Base-by-base conservation (phyloP, 2,329 filamentous ascomycete genomes). In the Diplocarpon rosae region DNA sequence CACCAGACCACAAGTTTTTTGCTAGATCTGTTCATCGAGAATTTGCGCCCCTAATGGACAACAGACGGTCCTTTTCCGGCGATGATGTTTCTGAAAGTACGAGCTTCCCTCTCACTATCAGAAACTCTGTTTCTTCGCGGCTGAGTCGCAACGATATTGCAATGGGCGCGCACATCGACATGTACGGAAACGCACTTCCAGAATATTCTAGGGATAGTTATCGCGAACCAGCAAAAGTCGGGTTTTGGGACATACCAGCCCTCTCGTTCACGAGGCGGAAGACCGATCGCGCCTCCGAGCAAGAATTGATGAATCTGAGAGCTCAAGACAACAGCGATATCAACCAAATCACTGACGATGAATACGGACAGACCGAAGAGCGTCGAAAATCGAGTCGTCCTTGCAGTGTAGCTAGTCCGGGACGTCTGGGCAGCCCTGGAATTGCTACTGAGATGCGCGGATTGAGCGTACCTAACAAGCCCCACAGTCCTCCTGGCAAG, bases 21-120 rank as follows among this genome's bases (percentile, higher is more conserved):
- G 69, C 72, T 1, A 71, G 75, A 45, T 70, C 70, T 28, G 69
- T 81, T 2, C 73, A 79, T 54, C 70, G 74, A 48, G 80, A 84
- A 49, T 70, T 83, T 46, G 70, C 71, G 12, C 70, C 68, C 15
- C 58, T 74, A 12, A 55, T 72, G 8, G 46, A 53, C 20, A 24
- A 24, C 20, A 24, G 20, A 24, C 20, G 20, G 20, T 24, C 20
- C 20, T 24, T 24, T 24, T 24, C 20, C 20, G 7, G 20, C 7
- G 20, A 24, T 24, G 20, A 24, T 7, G 20, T 24, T 3, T 24
- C 20, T 24, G 20, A 24, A 24, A 24, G 20, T 24, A 24, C 20
- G 20, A 24, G 20, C 20, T 24, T 24, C 20, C 20, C 20, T 24
- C 3, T 24, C 7, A 7, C 20, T 3, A 14, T 5, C 1, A 35